Evolutionary conservation across 2,329 filamentous ascomycete species (phyloP), one percentile per base, ranked within the genome.

Genomic region (Monascus ruber): DNA sequence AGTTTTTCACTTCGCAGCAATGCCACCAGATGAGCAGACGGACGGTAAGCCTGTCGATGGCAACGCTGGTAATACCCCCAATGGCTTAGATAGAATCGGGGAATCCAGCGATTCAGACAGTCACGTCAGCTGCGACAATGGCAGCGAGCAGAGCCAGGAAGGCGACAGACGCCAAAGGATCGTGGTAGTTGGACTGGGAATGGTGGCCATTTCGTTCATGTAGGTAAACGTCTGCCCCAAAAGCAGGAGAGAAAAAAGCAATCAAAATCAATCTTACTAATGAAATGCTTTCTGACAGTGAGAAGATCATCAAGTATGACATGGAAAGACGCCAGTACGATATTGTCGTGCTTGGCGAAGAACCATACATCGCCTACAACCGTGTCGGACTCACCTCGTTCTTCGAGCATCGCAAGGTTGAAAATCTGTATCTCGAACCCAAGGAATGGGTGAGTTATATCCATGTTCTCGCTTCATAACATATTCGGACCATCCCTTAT

Each of bases 191-290:
- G 87, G 87, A 6, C 64, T 94, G 63, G 87, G 87, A 2, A 95
- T 95, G 88, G 87, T 94, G 34, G 85, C 83, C 31, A 82, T 91
- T 49, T 80, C 83, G 33, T 89, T 93, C 59, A 85, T 93, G 83
- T 89, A 65, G 71, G 81, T 70, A 7, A n/a, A 27, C 26, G 31
- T 17, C 17, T 17, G 17, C 3, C 17, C 17, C 17, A 17, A 17
- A 17, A 17, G 17, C 17, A 17, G 17, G 17, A 17, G 17, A 17
- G 17, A 17, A 17, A 17, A 17, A 17, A 3, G 17, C 17, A 17
- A 17, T 17, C 17, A 17, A 17, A 17, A 17, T 2, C 17, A 5
- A 10, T 25, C 9, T 9, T 31, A 24, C 36, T 39, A 26, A 35
- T n/a, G 26, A 8, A 26, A n/a, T 11, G 8, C 10, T 29, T n/a